Evolutionary conservation across 805 yeast genomes (phyloP), one percentile per base, ranked within the genome.

Genomic region (Monosporozyma solicola): DNA sequence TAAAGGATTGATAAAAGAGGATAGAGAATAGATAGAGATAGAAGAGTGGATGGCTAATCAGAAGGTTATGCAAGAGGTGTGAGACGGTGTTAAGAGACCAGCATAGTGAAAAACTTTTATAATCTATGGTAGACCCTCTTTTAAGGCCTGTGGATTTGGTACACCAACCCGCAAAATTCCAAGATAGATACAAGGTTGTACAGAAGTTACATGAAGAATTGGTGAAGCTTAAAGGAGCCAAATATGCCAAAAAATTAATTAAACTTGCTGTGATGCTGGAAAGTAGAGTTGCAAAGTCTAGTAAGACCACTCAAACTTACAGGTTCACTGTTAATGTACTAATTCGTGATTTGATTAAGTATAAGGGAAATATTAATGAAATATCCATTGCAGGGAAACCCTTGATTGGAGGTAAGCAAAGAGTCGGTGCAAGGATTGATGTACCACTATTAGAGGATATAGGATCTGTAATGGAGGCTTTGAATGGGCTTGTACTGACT

Each of bases 261-360:
- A 56, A 54, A 46, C 54, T 56, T 31, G 65, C 69, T 3, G 54
- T 61, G 11, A 60, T 62, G 47, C 51, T 66, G 35, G 71, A 66
- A 41, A 54, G 56, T 1, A 48, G 58, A 10, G 60, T 67, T 4
- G 68, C 69, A 6, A 65, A 60, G 50, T 50, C 51, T 24, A 61
- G 68, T 47, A 48, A 55, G 9, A 59, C 66, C 3, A 49, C 59
- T 3, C 71, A 67, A 53, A 60, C 67, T 48, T 67, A 68, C 53
- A 54, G 62, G 39, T 67, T 68, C 49, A 65, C 63, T 49, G 60
- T 65, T 56, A 61, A 68, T 43, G 57, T 67, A 11, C 51, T 69
- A 10, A 54, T 68, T 4, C 60, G 71, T 29, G 69, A 68, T 57
- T 45, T 69, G 39, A 41, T 54, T 9, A 63, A 66, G 37, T 45